Evolutionary conservation across 768 basidiomycete species (phyloP).

Genomic region (Hericium rajendrae): DNA sequence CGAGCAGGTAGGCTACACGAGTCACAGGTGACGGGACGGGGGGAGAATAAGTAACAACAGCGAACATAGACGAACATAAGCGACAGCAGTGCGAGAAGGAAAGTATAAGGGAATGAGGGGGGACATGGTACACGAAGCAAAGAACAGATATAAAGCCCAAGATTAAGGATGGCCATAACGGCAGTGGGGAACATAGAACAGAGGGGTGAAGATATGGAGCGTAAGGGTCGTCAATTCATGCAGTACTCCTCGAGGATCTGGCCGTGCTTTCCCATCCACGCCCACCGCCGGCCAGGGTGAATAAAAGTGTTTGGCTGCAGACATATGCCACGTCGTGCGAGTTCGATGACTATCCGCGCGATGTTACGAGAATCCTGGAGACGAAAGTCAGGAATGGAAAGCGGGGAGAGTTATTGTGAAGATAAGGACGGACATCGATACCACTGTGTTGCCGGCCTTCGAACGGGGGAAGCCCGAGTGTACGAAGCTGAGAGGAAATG

Average conservation of each 20-base stretch:
- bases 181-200: background rate
- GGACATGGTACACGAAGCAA: background rate
- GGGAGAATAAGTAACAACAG: background rate
- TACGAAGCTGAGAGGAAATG: conserved; percentile 64
- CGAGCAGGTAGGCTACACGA: background rate
- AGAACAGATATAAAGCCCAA: background rate
- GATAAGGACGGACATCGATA: conserved; percentile 62
- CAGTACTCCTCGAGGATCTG: conserved; percentile 44
- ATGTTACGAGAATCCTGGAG: conserved; percentile 86
- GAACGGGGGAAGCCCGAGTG: conserved; percentile 66
- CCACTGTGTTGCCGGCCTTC: conserved; percentile 82
- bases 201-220: background rate
- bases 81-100: background rate
- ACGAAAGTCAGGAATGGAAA: background rate
- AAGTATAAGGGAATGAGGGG: background rate
- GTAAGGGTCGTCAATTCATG: background rate
- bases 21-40: background rate
- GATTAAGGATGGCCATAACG: background rate
- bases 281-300: conserved; percentile 58
- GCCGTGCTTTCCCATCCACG: conserved; percentile 79
- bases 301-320: conserved; percentile 70
- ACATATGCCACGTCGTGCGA: conserved; percentile 58
- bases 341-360: conserved; percentile 67
- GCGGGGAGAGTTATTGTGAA: background rate
- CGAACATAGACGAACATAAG: background rate